Conservation (phyloP, 2,329 filamentous ascomycete genomes). For the Phaeophleospora eucalypticola region DNA sequence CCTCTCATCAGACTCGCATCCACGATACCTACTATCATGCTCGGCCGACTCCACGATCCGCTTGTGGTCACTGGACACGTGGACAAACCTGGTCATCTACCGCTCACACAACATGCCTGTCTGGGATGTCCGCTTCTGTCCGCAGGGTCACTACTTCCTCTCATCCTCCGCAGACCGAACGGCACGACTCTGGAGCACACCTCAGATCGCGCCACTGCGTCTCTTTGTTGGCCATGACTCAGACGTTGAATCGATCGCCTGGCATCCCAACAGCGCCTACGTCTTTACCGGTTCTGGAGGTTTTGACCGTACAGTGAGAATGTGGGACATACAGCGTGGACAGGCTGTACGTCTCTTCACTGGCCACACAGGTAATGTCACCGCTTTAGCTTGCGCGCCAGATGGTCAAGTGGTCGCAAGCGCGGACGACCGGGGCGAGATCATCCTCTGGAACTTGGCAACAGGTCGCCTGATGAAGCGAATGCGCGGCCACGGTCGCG, state of each 20-base stretch:
- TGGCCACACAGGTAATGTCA: conserved; percentile 84
- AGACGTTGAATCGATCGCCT: conserved; percentile 83
- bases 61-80: conserved; percentile 88
- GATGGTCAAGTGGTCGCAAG: conserved; percentile 89
- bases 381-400: conserved; percentile 76
- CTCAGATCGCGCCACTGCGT: conserved; percentile 83
- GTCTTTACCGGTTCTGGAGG: conserved; percentile 75
- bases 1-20: conserved; percentile 48
- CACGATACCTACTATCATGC: conserved; percentile 78
- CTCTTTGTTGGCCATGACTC: conserved; percentile 91
- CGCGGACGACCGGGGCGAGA: conserved; percentile 81
- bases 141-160: conserved; percentile 91
- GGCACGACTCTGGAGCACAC: conserved; percentile 85
- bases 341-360: conserved; percentile 86
- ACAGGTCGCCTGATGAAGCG: conserved; percentile 83
- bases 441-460: conserved; percentile 91
- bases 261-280: conserved; percentile 92
- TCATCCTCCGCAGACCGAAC: conserved; percentile 86
- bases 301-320: conserved; percentile 87
- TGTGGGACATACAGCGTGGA: conserved; percentile 93
- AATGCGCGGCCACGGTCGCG: conserved; percentile 88
- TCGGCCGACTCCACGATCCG: conserved; percentile 85
- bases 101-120: conserved; percentile 88
- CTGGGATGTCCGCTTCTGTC: conserved; percentile 83
- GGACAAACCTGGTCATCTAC: conserved; percentile 89